Conservation (phyloP, 352 stramenopile species). For the Globisporangium spinosum region DNA sequence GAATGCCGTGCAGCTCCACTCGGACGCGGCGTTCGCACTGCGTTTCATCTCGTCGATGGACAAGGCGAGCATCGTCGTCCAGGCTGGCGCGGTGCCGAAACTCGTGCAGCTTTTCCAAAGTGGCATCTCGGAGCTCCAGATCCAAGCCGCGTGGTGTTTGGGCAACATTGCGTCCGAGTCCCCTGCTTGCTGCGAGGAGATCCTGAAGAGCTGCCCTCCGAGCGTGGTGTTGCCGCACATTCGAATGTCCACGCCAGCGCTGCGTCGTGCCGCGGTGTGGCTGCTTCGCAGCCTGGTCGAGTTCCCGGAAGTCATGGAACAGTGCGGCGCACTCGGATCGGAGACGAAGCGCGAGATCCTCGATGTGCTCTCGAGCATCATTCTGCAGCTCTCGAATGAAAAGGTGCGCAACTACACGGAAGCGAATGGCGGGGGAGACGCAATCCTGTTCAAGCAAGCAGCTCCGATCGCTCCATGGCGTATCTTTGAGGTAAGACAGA, state of each 20-base stretch:
- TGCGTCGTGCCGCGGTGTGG: conserved; percentile 78
- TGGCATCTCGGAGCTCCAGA: conserved; percentile 85
- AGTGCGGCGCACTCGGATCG: conserved; percentile 31
- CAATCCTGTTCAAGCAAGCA: conserved; percentile 54
- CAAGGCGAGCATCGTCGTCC: conserved; percentile 70
- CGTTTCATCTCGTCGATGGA: conserved; percentile 89
- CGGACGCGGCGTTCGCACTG: conserved; percentile 82
- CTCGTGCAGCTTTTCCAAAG: conserved; percentile 84
- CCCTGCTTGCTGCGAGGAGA: conserved; percentile 64
- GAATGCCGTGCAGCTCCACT: conserved; percentile 72
- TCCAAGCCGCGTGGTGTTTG: conserved; percentile 84
- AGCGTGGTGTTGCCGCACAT: conserved; percentile 75
- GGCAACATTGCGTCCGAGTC: conserved; percentile 84
- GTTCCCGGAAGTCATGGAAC: conserved; percentile 72
- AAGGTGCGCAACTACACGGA: conserved; percentile 63
- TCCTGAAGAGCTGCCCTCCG: conserved; percentile 67
- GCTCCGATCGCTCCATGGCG: conserved; percentile 69
- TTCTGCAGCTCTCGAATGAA: conserved; percentile 74
- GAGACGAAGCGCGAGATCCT: conserved; percentile 74
- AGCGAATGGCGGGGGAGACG: conserved; percentile 41
- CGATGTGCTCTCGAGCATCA: conserved; percentile 67
- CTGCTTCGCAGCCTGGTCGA: conserved; percentile 83
- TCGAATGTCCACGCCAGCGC: conserved; percentile 71
- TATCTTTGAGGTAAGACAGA: conserved; percentile 65
- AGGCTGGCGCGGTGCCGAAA: conserved; percentile 65